phyloP scores from a whole-genome alignment of 495 filamentous ascomycete genomes.

The Aspergillus homomorphus region DNA sequence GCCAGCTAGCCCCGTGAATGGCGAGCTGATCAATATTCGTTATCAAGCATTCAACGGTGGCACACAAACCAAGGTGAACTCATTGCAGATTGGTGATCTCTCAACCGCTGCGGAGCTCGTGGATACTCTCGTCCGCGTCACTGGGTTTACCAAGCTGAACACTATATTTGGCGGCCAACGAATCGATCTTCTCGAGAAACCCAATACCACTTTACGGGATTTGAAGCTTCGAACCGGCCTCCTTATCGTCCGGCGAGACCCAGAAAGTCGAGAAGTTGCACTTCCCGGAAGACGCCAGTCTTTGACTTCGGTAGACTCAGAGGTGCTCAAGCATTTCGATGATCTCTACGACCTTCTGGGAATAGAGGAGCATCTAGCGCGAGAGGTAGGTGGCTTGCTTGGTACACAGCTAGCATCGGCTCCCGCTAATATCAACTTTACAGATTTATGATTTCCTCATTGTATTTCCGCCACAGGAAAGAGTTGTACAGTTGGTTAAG shows the following conservation, averaged over 20 bases:
- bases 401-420: neutral
- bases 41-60: constrained; percentile 71
- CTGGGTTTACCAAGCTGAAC: constrained; percentile 67
- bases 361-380: constrained; percentile 69
- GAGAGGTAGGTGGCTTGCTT: constrained; percentile 48
- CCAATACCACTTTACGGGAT: constrained; percentile 36
- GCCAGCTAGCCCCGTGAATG: constrained; percentile 45
- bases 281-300: constrained; percentile 29
- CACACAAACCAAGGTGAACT: constrained; percentile 52
- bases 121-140: constrained; percentile 59
- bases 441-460: constrained; percentile 73
- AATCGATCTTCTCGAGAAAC: constrained; percentile 43
- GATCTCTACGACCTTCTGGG: constrained; percentile 79
- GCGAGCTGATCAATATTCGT: constrained; percentile 61
- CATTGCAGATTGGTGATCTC: constrained; percentile 59
- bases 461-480: constrained; percentile 67
- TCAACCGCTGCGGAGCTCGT: constrained; percentile 68
- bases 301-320: constrained; percentile 59
- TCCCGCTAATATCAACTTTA: constrained; percentile 10
- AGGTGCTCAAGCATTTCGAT: constrained; percentile 81
- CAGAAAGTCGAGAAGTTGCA: constrained; percentile 35
- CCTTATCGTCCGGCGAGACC: constrained; percentile 51
- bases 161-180: constrained; percentile 50
- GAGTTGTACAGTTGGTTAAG: constrained; percentile 56
- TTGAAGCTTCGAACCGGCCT: constrained; percentile 56